Conservation (phyloP, 2,329 filamentous ascomycete genomes). For the Metarhizium humberi region DNA sequence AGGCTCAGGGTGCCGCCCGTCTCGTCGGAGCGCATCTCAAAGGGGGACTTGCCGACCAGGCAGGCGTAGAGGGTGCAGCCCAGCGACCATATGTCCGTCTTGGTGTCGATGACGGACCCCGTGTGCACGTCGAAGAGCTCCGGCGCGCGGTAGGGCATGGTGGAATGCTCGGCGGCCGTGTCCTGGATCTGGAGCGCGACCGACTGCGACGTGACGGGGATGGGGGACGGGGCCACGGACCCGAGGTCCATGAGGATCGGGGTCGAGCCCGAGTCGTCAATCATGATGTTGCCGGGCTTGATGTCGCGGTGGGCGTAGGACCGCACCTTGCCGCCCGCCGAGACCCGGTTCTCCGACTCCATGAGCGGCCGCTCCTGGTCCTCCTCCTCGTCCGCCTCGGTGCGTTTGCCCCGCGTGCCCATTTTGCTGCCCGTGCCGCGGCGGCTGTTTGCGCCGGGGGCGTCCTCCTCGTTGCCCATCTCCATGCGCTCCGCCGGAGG, state of each 20-base stretch:
- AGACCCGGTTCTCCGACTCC: slow-evolving; percentile 61
- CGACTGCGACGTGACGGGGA: slow-evolving; percentile 81
- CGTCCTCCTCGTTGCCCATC: slow-evolving; percentile 35
- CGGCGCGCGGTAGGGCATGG: slow-evolving; percentile 96
- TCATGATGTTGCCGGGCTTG: slow-evolving; percentile 98
- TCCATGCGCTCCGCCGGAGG: slow-evolving; percentile 40
- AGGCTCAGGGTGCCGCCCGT: slow-evolving; percentile 89
- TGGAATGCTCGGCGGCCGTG: slow-evolving; percentile 88
- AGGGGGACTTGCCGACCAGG: slow-evolving; percentile 91
- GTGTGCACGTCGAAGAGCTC: slow-evolving; percentile 98
- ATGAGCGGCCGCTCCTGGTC: slow-evolving; percentile 77
- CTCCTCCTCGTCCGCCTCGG: slow-evolving; percentile 60
- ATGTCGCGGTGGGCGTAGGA: slow-evolving; percentile 95
- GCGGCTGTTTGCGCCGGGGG: slow-evolving; percentile 15
- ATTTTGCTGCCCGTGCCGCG: slow-evolving; percentile 12
- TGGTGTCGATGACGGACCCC: slow-evolving; percentile 82
- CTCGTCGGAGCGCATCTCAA: slow-evolving; percentile 92
- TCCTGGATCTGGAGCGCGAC: slow-evolving; percentile 90
- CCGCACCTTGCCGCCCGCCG: slow-evolving; percentile 51
- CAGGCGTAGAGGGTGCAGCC: slow-evolving; percentile 98
- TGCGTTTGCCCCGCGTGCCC: slow-evolving; percentile 28
- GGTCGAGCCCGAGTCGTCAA: slow-evolving; percentile 76
- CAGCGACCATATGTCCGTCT: slow-evolving; percentile 95
- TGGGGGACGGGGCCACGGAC: slow-evolving; percentile 78
- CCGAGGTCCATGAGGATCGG: slow-evolving; percentile 98